Evolutionary conservation across 2,329 filamentous ascomycete species (phyloP), one percentile per base, ranked within the genome.

Genomic region (Alternaria gaisen): DNA sequence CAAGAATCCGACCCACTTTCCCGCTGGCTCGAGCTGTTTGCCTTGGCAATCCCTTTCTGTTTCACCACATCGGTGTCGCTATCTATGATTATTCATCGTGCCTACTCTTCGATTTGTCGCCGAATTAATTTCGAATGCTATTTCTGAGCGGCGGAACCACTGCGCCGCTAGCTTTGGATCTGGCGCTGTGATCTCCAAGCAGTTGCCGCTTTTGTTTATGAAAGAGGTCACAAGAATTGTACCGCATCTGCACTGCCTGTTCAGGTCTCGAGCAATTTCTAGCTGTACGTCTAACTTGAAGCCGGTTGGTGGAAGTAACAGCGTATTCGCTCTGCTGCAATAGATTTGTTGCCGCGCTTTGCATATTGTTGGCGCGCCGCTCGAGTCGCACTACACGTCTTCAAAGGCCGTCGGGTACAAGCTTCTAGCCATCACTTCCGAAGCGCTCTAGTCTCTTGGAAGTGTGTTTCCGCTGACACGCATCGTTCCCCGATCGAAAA

Each of bases 1-100:
- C 57, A 60, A 60, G 57, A 32, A 4, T 26, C 40, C 10, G 57
- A 3, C 32, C 57, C 44, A 26, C 57, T 56, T 9, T n/a, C 44
- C 32, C 36, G 38, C 48, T 56, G 42, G 36, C 38, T 11, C 38
- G 10, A 11, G 11, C 18, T 8, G 18, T n/a, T 11, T 2, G 38
- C 26, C 32, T 8, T 5, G 22, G 18, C 22, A 28, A 11, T 36
- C 46, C 20, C 14, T 7, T 16, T 14, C 12, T 24, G 20, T 24
- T 24, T 8, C 20, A 10, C 4, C 20, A 11, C 12, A 16, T 5
- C 20, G 3, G 11, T 24, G 20, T 16, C 20, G 40, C 40, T 7
- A 8, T 42, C 20, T n/a, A 36, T 36, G 46, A 24, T 50, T 38
- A 24, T 50, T 50, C 20, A 24, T 38, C 46, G 14, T 8, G 22